phyloP scores from a whole-genome alignment of 73 alveolate species.

The Uronychia setigera region DNA sequence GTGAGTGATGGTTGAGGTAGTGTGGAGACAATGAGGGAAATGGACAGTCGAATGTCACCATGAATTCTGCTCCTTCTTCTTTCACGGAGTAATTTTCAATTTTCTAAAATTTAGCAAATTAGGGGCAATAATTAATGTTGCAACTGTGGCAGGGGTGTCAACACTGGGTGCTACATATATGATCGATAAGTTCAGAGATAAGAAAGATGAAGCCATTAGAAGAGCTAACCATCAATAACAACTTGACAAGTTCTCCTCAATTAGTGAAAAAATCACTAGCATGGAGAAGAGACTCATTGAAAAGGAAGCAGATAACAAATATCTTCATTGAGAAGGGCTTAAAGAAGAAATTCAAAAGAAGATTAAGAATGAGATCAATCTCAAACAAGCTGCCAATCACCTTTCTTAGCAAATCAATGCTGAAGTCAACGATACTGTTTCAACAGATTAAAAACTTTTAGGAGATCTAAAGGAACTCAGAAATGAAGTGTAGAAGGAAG shows the following conservation, averaged over 20 bases:
- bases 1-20: too few relatives aligned
- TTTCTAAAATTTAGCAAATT: too few relatives aligned
- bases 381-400: background rate
- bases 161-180: conserved; percentile 33
- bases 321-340: background rate
- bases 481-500: background rate
- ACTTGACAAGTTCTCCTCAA: background rate
- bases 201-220: conserved; percentile 27
- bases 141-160: conserved; percentile 35
- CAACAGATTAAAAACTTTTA: background rate
- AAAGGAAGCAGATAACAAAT: background rate
- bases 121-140: conserved; percentile 14
- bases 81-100: too few relatives aligned
- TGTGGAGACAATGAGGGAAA: too few relatives aligned
- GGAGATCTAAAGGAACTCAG: background rate
- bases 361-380: background rate
- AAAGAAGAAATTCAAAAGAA: background rate
- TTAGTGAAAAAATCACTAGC: background rate
- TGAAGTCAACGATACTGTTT: background rate
- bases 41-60: too few relatives aligned
- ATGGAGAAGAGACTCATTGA: background rate
- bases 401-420: background rate
- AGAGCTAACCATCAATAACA: background rate
- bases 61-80: too few relatives aligned
- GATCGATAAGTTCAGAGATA: conserved; percentile 39